These are phyloP conservation scores for Bruguiera gymnorhiza DNA, from an alignment of 345 rosid species.

Conservation along the genomic window DNA sequence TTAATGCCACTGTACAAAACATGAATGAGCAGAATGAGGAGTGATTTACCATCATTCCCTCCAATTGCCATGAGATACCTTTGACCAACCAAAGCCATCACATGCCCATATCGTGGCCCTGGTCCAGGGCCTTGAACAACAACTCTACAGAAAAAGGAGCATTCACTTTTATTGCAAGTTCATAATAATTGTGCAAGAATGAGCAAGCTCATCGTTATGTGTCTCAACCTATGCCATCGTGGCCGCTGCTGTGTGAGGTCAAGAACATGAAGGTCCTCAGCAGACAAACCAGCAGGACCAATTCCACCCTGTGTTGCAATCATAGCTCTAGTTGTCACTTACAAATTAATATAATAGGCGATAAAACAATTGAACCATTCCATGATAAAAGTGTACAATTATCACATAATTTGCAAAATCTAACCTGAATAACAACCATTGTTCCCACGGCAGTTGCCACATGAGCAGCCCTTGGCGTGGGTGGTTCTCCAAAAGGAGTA, in stretches of 20 bases:
- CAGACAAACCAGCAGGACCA: conserved; percentile 98
- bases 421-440: conserved; percentile 99
- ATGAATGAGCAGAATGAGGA: not conserved
- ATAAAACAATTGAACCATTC: conserved; percentile 3
- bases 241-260: conserved; percentile 96
- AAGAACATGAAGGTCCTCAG: conserved; percentile 99
- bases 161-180: conserved; percentile 19
- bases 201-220: conserved; percentile 13
- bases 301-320: conserved; percentile 78
- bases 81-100: conserved; percentile 98
- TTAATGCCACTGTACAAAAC: not conserved
- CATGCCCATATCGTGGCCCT: conserved; percentile 99
- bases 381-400: not conserved
- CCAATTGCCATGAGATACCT: conserved; percentile 99
- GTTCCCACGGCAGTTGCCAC: conserved; percentile 99
- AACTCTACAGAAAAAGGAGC: conserved; percentile 53
- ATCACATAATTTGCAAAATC: conserved; percentile 2
- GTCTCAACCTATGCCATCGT: conserved; percentile 86
- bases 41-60: conserved; percentile 86
- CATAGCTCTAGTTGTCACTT: conserved; percentile 15
- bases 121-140: conserved; percentile 99
- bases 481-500: conserved; percentile 91
- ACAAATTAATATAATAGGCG: not conserved
- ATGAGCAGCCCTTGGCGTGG: conserved; percentile 99
- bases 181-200: conserved; percentile 1